Base-by-base conservation (phyloP, 208 protist genomes). In the Leishmania aethiopica region DNA sequence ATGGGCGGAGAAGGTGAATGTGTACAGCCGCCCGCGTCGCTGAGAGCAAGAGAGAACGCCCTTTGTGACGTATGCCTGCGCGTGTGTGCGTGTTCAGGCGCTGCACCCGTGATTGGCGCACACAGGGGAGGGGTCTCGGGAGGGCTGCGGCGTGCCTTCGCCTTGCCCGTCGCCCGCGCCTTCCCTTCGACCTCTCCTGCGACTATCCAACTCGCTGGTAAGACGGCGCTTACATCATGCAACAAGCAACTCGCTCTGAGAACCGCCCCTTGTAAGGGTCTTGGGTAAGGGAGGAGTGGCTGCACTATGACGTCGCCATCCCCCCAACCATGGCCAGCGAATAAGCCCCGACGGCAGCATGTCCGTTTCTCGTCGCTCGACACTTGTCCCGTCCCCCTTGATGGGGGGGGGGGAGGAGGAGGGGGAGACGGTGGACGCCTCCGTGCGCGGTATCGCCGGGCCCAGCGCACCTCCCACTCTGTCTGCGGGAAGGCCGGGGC, bases 1-100 rank as follows among this genome's bases (percentile, higher is more conserved):
- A 7, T 97, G 94, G 92, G 92, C 91, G 22, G 85, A 91, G 67
- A 85, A 82, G 45, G 75, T 84, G 67, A 83, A 86, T 42, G 75
- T 89, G 8, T 84, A 89, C 70, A 86, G 82, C 45, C 82, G 74
- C 62, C 78, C 78, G 8, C 82, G 78, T 42, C 72, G 53, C 7
- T 86, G 78, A 81, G 35, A 47, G 28, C 10, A 8, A 1, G 40
- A 37, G 28, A 37, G 10, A 15, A 11, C 7, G 70, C 45, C 28
- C 32, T 19, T 72, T 47, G 7, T 25, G 37, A 69, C 13, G 62
- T 22, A 28, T 19, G 13, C 25, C 4, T 25, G 35, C 25, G 75
- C 2, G 40, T 42, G 32, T 28, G 42, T 57, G 64, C 4, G 35
- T 64, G 13, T 49, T 49, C 25, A 25, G 37, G 17, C 28, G 28